A percentile compares a stretch with the other conserved stretches of the same genome.
Evolutionary conservation across 75 land plant species (phyloP).

Genomic region (Cupressus sempervirens): DNA sequence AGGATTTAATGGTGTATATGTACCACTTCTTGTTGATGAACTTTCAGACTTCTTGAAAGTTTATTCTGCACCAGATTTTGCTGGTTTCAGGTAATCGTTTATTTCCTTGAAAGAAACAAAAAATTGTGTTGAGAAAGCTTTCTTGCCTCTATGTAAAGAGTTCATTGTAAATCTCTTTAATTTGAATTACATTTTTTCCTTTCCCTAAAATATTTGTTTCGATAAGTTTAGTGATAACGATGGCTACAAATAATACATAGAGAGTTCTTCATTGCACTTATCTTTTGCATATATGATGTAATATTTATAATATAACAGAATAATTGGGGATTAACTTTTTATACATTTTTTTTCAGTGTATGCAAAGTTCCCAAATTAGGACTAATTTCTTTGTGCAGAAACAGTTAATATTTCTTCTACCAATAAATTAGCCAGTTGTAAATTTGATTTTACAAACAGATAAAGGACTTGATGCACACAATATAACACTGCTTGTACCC

Average conservation of each 20-base stretch:
- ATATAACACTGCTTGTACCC: no score
- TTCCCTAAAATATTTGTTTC: background rate
- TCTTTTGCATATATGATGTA: background rate
- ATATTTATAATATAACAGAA: background rate
- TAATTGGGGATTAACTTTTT: background rate
- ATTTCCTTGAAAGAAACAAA: background rate
- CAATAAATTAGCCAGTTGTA: no score
- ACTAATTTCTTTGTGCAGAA: no score
- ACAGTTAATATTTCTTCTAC: no score
- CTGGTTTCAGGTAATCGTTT: slow-evolving; percentile 63
- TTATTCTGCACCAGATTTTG: slow-evolving; percentile 55
- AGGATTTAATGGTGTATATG: slow-evolving; percentile 54
- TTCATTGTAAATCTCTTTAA: background rate
- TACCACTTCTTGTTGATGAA: slow-evolving; percentile 66
- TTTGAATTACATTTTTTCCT: background rate
- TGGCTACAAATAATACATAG: background rate
- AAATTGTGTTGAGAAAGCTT: background rate
- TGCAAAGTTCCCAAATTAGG: no score
- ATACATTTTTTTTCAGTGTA: background rate
- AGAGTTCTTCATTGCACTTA: background rate
- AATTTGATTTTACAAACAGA: no score
- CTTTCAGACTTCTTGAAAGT: slow-evolving; percentile 46
- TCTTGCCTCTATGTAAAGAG: background rate
- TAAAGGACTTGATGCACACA: no score
- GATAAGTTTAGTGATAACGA: background rate